phyloP scores from a whole-genome alignment of 116 monocot species.

The Papilionanthe hybrid region DNA sequence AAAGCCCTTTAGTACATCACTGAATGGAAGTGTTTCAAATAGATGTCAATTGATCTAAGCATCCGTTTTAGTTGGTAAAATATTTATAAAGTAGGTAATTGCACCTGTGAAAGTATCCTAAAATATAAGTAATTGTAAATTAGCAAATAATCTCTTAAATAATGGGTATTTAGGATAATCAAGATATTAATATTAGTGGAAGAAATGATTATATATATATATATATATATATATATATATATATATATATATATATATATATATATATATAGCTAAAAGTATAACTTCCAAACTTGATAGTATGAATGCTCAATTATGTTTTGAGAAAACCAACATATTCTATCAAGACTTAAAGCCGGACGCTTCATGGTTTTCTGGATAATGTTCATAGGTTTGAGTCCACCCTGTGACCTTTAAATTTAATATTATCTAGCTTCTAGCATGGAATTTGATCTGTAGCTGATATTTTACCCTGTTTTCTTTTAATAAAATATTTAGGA shows the following conservation, averaged over 20 bases:
- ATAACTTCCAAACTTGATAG: background rate
- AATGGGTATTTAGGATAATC: background rate
- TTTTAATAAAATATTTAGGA: background rate
- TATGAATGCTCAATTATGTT: background rate
- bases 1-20: background rate
- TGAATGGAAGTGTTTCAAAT: background rate
- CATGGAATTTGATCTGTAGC: background rate
- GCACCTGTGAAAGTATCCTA: background rate
- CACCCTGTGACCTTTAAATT: background rate
- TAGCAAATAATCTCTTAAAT: background rate
- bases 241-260: no score
- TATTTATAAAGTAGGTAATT: background rate
- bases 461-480: background rate
- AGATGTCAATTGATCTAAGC: background rate
- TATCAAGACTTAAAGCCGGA: background rate
- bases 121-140: background rate
- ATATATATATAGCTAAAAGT: no score
- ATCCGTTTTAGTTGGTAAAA: background rate
- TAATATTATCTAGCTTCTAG: background rate
- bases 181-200: background rate
- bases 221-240: no score
- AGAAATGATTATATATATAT: background rate
- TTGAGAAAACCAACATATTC: background rate
- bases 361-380: background rate
- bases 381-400: background rate